phyloP scores from a whole-genome alignment of 345 rosid genomes.

The Brassica rapa region DNA sequence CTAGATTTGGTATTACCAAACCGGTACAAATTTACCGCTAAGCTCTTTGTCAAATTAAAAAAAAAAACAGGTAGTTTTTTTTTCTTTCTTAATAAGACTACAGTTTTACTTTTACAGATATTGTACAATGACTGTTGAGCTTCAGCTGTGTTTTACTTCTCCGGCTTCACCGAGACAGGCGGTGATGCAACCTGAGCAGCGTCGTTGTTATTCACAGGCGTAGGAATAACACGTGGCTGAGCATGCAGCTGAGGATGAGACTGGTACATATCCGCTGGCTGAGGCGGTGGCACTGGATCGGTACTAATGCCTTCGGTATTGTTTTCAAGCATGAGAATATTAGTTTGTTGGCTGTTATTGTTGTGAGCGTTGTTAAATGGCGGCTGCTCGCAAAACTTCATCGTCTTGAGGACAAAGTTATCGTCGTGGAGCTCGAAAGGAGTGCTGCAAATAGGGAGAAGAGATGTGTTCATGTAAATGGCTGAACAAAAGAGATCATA shows the following conservation, averaged over 20 bases:
- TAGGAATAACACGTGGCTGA: conserved; percentile 43
- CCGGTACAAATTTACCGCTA: conserved; percentile 19
- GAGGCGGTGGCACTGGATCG: conserved; percentile 44
- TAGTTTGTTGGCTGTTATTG: conserved; percentile 28
- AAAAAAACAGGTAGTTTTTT: background rate
- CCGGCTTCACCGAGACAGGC: conserved; percentile 74
- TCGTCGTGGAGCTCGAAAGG: conserved; percentile 99
- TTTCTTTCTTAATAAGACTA: conserved; percentile 36
- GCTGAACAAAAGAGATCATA: background rate
- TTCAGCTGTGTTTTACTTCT: conserved; percentile 48
- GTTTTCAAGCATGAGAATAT: conserved; percentile 33
- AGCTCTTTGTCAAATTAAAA: background rate
- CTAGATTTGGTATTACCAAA: conserved; percentile 20
- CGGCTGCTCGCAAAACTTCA: conserved; percentile 77
- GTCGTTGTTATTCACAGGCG: conserved; percentile 36
- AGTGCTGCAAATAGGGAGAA: conserved; percentile 54
- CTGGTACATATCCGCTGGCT: conserved; percentile 38
- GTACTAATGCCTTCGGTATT: conserved; percentile 64
- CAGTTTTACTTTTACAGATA: conserved; percentile 77
- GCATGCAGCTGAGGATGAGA: conserved; percentile 30
- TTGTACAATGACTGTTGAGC: conserved; percentile 37
- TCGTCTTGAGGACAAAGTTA: conserved; percentile 92
- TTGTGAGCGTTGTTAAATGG: conserved; percentile 39
- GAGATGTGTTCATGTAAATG: background rate
- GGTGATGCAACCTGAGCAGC: conserved; percentile 49